Evolutionary conservation across 192 early-diverging fungal species (phyloP).

Genomic region (Rhizophagus clarus): DNA sequence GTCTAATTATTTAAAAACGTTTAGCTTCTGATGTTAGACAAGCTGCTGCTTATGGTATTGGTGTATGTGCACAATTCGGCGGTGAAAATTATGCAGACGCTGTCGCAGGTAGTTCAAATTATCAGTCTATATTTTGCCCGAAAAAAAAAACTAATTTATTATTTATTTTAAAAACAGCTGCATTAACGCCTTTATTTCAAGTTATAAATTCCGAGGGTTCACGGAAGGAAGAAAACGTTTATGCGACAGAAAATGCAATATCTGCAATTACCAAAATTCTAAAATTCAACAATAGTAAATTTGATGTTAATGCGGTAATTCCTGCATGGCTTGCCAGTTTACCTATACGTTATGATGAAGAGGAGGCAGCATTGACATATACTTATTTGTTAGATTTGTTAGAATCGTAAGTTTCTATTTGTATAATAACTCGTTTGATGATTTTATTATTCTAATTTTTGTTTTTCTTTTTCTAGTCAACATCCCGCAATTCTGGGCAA

Average conservation of each 20-base stretch:
- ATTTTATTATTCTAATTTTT: background rate
- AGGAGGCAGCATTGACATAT: slow-evolving; percentile 81
- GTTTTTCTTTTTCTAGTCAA: slow-evolving; percentile 41
- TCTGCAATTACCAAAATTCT: slow-evolving; percentile 91
- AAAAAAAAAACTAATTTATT: background rate
- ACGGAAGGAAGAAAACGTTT: slow-evolving; percentile 72
- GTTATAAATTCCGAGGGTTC: slow-evolving; percentile 66
- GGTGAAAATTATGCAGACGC: slow-evolving; percentile 80
- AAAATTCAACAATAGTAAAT: slow-evolving; percentile 62
- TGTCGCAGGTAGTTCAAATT: slow-evolving; percentile 46
- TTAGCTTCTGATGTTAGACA: slow-evolving; percentile 79
- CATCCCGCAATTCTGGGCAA: slow-evolving; percentile 64
- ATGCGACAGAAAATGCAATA: slow-evolving; percentile 92
- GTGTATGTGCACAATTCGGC: slow-evolving; percentile 88
- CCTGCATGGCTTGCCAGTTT: slow-evolving; percentile 77
- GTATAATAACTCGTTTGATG: background rate
- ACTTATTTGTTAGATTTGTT: slow-evolving; percentile 75
- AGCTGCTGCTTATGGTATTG: slow-evolving; percentile 92
- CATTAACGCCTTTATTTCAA: slow-evolving; percentile 76
- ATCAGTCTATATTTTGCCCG: background rate
- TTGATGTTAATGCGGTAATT: slow-evolving; percentile 64
- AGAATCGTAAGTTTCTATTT: slow-evolving; percentile 47
- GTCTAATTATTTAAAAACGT: background rate
- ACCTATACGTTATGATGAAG: slow-evolving; percentile 87
- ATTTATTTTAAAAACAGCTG: slow-evolving; percentile 42